These are phyloP conservation scores for Chloranthus sessilifolius DNA, from an alignment of 164 flowering plant species.

Conservation along the genomic window DNA sequence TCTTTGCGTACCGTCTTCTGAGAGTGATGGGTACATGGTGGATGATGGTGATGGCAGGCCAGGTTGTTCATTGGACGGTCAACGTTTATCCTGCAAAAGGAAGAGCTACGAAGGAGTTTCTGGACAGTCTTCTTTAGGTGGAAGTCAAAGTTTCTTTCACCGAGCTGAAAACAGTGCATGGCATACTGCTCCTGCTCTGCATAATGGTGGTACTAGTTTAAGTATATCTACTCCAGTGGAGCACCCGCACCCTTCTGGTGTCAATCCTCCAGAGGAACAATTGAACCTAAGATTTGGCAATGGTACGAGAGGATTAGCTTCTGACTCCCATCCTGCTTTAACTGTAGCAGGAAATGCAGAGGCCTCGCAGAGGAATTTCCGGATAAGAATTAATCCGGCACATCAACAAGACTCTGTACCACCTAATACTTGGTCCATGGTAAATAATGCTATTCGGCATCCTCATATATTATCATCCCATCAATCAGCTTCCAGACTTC, in stretches of 20 bases:
- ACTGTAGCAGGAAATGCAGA: conserved; percentile 24
- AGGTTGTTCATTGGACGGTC: conserved; percentile 49
- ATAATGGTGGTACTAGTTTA: conserved; percentile 24
- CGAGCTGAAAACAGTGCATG: conserved; percentile 40
- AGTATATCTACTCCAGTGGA: conserved; percentile 25
- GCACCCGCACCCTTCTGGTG: conserved; percentile 13
- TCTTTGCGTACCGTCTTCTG: conserved; percentile 33
- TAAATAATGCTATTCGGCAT: conserved; percentile 20
- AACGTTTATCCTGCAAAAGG: conserved; percentile 64
- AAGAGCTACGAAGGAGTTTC: conserved; percentile 58
- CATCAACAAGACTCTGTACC: conserved; percentile 26
- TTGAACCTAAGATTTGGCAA: conserved; percentile 31
- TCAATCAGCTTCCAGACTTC: conserved; percentile 21
- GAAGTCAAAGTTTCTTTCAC: conserved; percentile 35
- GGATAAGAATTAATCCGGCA: conserved; percentile 26
- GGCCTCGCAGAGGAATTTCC: conserved; percentile 32
- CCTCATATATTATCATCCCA: conserved; percentile 18
- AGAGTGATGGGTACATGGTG: conserved; percentile 29
- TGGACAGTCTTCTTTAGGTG: conserved; percentile 56
- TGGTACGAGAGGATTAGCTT: conserved; percentile 27
- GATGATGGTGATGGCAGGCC: conserved; percentile 48
- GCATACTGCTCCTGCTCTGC: conserved; percentile 29
- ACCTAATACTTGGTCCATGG: conserved; percentile 23
- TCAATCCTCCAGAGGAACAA: conserved; percentile 22
- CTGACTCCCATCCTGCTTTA: conserved; percentile 27